Conservation (phyloP, 2,329 filamentous ascomycete genomes). For the Aaosphaeria pasadenensis region DNA sequence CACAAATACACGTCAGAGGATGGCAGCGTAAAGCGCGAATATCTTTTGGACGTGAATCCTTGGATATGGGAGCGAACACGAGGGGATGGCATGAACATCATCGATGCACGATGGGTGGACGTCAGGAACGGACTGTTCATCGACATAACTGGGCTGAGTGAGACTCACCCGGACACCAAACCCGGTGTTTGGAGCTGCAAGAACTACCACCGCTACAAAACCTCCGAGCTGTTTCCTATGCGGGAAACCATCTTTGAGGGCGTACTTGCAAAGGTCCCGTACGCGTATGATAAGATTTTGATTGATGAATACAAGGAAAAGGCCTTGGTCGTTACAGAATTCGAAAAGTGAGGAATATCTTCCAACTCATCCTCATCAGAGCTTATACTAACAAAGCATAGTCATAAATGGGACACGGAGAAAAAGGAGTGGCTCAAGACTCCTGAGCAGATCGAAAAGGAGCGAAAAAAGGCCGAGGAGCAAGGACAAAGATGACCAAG, state of each 20-base stretch:
- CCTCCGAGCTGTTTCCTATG: constrained; percentile 73
- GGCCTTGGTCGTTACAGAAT: constrained; percentile 59
- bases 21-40: constrained; percentile 48
- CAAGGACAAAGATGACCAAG: constrained; percentile 11
- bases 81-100: constrained; percentile 72
- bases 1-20: constrained; percentile 42
- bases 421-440: constrained; percentile 59
- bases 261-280: constrained; percentile 66
- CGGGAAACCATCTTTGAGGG: constrained; percentile 73
- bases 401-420: constrained; percentile 60
- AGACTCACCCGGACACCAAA: constrained; percentile 56
- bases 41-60: constrained; percentile 76
- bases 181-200: constrained; percentile 77
- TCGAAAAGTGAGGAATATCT: constrained; percentile 54
- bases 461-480: constrained; percentile 11
- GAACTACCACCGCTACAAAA: constrained; percentile 71
- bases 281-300: constrained; percentile 63
- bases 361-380: constrained; percentile 3
- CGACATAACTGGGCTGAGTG: constrained; percentile 75
- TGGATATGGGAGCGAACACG: constrained; percentile 60
- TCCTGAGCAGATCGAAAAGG: constrained; percentile 11
- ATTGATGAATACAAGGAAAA: constrained; percentile 64
- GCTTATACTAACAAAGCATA: constrained; percentile 22
- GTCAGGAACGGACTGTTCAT: constrained; percentile 72
- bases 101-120: constrained; percentile 83